Conservation (phyloP, 805 yeast genomes). For the Cyberlindnera suaveolens region DNA sequence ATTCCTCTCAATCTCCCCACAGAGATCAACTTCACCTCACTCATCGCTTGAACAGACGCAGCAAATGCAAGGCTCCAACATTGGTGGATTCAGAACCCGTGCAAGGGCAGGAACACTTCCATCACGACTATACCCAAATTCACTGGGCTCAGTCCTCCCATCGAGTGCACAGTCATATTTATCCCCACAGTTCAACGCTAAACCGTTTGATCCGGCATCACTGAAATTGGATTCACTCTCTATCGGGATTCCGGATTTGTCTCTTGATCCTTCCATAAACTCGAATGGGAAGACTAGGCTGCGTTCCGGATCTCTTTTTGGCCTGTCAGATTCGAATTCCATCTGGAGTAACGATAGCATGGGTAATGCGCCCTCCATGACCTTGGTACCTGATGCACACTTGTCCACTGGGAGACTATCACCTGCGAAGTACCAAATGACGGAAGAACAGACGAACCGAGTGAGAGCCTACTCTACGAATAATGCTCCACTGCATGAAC, state of each 20-base stretch:
- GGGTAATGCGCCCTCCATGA: too few relatives aligned
- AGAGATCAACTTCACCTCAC: conserved; percentile 23
- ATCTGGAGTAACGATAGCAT: conserved; percentile 41
- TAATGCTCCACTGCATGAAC: conserved; percentile 18
- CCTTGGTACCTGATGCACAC: too few relatives aligned
- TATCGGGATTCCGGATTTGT: conserved; percentile 10
- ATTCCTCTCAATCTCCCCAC: conserved; percentile 18
- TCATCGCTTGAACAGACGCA: conserved; percentile 17
- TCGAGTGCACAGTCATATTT: conserved; percentile 4
- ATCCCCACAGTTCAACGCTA: conserved; percentile 17
- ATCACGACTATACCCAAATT: conserved; percentile 41
- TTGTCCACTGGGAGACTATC: conserved; percentile 12
- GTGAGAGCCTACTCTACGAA: conserved; percentile 24
- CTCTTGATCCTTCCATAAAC: conserved; percentile 7
- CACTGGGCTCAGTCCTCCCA: conserved; percentile 20
- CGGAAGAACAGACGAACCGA: conserved; percentile 17
- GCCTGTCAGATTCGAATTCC: conserved; percentile 36
- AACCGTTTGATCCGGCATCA: conserved; percentile 15
- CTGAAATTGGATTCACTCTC: conserved; percentile 18
- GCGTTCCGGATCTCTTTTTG: conserved; percentile 50
- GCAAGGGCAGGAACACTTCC: conserved; percentile 80
- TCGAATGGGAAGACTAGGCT: conserved; percentile 28
- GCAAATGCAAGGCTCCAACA: conserved; percentile 18
- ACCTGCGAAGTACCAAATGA: conserved; percentile 9
- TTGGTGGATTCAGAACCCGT: conserved; percentile 43